Percentiles rank a stretch among this genome's conserved stretches.
Conservation (phyloP, 179 eudicot genomes). For the Beta macrorhiza region DNA sequence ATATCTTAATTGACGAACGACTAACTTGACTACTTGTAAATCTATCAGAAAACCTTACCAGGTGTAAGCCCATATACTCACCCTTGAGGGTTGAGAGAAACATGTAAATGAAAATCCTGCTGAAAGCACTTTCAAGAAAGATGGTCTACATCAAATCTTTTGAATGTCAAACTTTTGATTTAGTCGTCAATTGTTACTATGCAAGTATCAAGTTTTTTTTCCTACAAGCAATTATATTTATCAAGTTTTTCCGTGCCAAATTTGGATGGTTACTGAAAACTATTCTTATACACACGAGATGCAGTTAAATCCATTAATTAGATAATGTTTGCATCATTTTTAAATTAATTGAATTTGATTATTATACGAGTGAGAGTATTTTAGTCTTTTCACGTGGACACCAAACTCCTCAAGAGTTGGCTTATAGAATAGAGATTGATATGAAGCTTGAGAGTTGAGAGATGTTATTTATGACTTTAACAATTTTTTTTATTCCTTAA, state of each 20-base stretch:
- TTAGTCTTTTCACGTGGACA: no score
- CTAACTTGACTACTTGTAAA: background rate
- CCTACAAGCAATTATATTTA: background rate
- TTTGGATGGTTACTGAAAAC: background rate
- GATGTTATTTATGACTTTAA: background rate
- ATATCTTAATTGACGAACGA: background rate
- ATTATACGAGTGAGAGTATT: no score
- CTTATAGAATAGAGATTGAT: background rate
- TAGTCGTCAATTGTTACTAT: background rate
- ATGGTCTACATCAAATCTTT: background rate
- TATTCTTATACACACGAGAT: no score
- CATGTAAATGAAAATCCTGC: background rate
- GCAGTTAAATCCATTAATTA: no score
- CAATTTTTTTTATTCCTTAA: background rate
- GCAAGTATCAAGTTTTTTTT: no score
- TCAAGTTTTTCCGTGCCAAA: background rate
- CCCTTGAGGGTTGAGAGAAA: background rate
- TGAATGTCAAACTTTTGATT: background rate
- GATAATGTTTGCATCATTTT: no score
- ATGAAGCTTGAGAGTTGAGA: conserved; percentile 3
- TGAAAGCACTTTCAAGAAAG: background rate
- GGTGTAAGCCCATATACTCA: background rate
- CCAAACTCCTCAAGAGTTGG: no score
- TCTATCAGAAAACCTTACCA: background rate
- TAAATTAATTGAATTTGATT: no score